Evolutionary conservation across 1,284 basidiomycete species (phyloP), one percentile per base, ranked within the genome.

Genomic region (Pascua sp.): DNA sequence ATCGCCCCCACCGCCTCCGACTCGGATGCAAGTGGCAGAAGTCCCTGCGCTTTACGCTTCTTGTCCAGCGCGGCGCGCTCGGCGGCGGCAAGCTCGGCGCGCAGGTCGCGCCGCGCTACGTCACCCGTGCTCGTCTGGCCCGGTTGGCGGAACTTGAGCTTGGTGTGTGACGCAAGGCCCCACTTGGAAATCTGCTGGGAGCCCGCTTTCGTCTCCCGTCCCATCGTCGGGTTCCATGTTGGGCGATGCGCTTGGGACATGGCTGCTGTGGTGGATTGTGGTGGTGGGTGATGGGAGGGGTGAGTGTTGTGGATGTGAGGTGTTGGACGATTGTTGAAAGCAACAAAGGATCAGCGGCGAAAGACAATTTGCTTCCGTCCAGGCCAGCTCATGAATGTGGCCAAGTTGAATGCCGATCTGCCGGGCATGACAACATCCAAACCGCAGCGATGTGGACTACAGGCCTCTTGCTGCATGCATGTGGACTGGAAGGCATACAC

Each of bases 111-210:
- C 62, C 86, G 86, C 59, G 83, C 81, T 5, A 94, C 86, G 64
- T 96, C 93, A 1, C 76, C 77, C 1, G 81, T 73, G 1, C 86
- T 86, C 0, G 89, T 91, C 76, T 94, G 91, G 5, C 91, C 91
- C 2, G 87, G 84, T 80, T 93, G 90, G 37, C 93, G 85, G 79
- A 96, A 97, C 81, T 97, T 97, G 63, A 97, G 86, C 78, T 94
- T 94, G 1, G 92, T 97, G 75, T 96, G 90, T 5, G 90, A 82
- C 4, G 93, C 90, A 82, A 95, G 88, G 72, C 94, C 90, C 57
- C 89, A 84, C 69, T 89, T 88, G 13, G 90, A 92, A 78, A 87
- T 89, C 73, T 92, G 90, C 61, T 89, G 85, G 47, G 91, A 91
- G 55, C 89, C 90, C 11, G 87, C 88, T 74, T 91, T 92, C 65